Evolutionary conservation across 768 basidiomycete species (phyloP).

Genomic region (Pilatotrama ljubarskyi): DNA sequence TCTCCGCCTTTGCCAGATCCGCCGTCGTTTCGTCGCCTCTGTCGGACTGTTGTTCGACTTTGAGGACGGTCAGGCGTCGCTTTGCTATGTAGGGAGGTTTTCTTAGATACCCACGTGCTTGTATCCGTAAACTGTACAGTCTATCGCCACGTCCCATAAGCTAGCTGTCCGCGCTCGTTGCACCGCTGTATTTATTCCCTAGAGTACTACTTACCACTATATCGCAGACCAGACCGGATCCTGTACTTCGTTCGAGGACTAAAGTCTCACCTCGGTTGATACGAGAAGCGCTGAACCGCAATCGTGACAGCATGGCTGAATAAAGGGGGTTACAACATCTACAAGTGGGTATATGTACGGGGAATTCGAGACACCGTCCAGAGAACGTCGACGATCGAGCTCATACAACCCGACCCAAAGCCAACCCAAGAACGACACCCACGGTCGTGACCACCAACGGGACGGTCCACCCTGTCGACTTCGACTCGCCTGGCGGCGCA

Average conservation of each 20-base stretch:
- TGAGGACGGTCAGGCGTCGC: background rate
- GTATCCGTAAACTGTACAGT: slow-evolving; percentile 3
- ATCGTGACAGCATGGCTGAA: no score
- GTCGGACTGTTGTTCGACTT: background rate
- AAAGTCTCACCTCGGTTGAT: no score
- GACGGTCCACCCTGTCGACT: slow-evolving; percentile 4
- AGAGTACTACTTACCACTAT: background rate
- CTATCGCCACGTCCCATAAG: background rate
- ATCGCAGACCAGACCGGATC: background rate
- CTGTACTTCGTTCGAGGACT: no score
- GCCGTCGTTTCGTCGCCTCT: background rate
- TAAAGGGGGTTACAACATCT: no score
- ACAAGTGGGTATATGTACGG: no score
- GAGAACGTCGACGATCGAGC: background rate
- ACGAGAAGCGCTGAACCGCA: no score
- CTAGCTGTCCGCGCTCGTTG: background rate
- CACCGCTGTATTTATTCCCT: slow-evolving; percentile 9
- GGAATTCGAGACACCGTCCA: no score
- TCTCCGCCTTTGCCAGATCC: background rate
- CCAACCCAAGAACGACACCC: slow-evolving; percentile 16
- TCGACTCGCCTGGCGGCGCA: background rate
- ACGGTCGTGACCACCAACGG: background rate
- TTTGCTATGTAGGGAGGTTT: background rate
- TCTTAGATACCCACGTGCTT: background rate
- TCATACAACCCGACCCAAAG: slow-evolving; percentile 13